Evolutionary conservation across 2,329 filamentous ascomycete species (phyloP).

Genomic region (Dendryphion nanum): DNA sequence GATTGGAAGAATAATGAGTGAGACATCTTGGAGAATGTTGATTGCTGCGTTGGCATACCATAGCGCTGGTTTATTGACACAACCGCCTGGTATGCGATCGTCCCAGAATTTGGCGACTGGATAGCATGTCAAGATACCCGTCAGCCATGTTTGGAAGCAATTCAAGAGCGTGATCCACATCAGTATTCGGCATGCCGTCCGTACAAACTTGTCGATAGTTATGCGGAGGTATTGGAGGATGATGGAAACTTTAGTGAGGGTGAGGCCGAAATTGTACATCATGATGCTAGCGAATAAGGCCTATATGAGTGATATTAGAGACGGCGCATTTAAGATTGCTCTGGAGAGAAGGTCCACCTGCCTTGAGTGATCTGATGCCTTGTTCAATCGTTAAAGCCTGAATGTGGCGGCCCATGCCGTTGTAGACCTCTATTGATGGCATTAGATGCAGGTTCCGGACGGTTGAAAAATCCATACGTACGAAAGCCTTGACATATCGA

Average conservation of each 20-base stretch:
- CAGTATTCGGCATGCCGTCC: conserved; percentile 7
- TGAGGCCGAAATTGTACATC: conserved; percentile 15
- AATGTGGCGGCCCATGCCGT: conserved; percentile 18
- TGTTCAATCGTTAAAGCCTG: conserved; percentile 12
- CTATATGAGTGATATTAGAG: conserved; percentile 4
- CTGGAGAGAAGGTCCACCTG: conserved; percentile 2
- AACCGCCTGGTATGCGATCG: conserved; percentile 11
- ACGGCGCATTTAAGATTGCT: neutral
- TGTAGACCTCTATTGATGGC: conserved; percentile 10
- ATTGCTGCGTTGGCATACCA: conserved; percentile 17
- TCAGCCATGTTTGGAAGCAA: conserved; percentile 10
- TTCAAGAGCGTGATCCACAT: conserved; percentile 7
- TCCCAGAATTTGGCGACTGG: conserved; percentile 20
- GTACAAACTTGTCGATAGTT: conserved; percentile 7
- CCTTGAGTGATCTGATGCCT: conserved; percentile 13
- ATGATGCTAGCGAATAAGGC: conserved; percentile 16
- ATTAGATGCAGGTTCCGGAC: neutral
- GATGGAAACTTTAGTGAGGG: conserved; percentile 13
- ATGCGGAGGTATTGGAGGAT: conserved; percentile 17
- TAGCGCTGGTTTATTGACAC: conserved; percentile 13
- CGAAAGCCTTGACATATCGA: conserved; percentile 18
- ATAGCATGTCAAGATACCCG: conserved; percentile 12
- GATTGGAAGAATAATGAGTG: conserved; percentile 14
- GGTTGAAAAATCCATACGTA: conserved; percentile 4
- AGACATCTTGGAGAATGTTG: conserved; percentile 15